A percentile compares a stretch with the other conserved stretches of the same genome.
Evolutionary conservation across 2,329 filamentous ascomycete genomes (phyloP).

Genomic region (Microsporum canis): DNA sequence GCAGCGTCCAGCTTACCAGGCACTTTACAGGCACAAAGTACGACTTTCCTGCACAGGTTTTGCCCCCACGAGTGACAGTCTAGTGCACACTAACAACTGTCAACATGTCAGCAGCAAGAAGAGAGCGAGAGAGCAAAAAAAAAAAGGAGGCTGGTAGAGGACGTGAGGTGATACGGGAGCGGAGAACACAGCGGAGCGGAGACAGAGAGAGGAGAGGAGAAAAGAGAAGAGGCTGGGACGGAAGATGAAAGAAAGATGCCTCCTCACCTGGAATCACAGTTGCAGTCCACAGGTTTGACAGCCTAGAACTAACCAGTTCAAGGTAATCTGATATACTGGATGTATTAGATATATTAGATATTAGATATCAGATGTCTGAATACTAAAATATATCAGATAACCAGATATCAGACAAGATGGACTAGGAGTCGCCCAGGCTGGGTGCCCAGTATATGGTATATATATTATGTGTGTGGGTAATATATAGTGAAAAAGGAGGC

Average conservation of each 20-base stretch:
- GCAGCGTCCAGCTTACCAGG: neutral
- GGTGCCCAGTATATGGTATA: too few relatives aligned
- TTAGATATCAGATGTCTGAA: too few relatives aligned
- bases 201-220: neutral
- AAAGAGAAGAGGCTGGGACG: neutral
- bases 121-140: neutral
- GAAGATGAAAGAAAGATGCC: too few relatives aligned
- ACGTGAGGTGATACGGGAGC: neutral
- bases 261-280: too few relatives aligned
- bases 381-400: too few relatives aligned
- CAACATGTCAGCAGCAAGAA: neutral
- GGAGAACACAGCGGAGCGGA: neutral
- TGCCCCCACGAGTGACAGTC: neutral
- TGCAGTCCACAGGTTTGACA: too few relatives aligned
- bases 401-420: too few relatives aligned
- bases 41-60: neutral
- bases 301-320: too few relatives aligned
- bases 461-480: neutral
- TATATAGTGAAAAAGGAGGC: neutral
- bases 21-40: neutral
- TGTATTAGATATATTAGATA: too few relatives aligned
- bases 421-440: too few relatives aligned
- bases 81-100: neutral
- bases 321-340: too few relatives aligned
- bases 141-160: neutral